Evolutionary conservation across 2,329 filamentous ascomycete species (phyloP).

Genomic region (Neoascochyta sp.): DNA sequence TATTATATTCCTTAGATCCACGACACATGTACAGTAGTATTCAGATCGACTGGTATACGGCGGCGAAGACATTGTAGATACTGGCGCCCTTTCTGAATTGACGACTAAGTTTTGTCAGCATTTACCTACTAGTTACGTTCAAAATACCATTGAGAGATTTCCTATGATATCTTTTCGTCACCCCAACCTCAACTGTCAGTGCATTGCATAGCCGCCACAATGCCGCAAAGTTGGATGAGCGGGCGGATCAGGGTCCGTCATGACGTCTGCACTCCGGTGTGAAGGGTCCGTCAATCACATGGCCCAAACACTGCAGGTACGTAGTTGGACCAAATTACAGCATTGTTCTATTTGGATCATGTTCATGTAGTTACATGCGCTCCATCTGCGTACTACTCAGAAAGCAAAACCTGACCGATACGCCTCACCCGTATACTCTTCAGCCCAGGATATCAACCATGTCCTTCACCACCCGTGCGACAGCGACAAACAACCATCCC

Average conservation of each 20-base stretch:
- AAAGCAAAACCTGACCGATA: no score
- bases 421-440: no score
- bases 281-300: no score
- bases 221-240: no score
- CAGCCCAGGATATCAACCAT: not conserved
- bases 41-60: conserved; percentile 3
- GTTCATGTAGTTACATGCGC: not conserved
- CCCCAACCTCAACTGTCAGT: no score
- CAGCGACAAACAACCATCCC: conserved; percentile 3
- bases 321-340: not conserved
- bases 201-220: no score
- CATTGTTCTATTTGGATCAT: not conserved
- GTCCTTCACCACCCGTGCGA: not conserved
- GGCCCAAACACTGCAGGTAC: not conserved
- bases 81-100: not conserved
- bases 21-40: conserved; percentile 15
- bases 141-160: no score
- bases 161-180: no score
- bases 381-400: not conserved
- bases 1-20: conserved; percentile 4
- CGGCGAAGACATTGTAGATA: conserved; percentile 4
- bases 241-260: conserved; percentile 14
- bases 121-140: no score
- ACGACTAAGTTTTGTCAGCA: no score
- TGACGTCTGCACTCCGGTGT: conserved; percentile 17